Evolutionary conservation across 305 asterid genomes (phyloP).

Genomic region (Nicotiana rustica): DNA sequence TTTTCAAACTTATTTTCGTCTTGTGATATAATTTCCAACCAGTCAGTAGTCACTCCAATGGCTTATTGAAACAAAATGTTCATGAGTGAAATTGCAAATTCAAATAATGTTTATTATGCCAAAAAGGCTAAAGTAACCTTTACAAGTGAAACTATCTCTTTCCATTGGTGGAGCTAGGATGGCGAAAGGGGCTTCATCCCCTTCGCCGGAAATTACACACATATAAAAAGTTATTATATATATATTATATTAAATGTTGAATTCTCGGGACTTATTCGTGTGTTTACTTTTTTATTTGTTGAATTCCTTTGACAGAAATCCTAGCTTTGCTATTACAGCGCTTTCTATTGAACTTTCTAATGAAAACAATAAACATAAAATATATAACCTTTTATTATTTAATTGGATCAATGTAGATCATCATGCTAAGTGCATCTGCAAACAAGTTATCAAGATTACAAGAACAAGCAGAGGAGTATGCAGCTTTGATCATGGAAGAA

Average conservation of each 20-base stretch:
- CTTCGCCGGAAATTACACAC: no score
- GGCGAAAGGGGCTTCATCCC: no score
- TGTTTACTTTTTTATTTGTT: no score
- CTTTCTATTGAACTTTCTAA: neutral
- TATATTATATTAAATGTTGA: no score
- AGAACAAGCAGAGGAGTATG: constrained; percentile 66
- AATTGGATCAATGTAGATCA: constrained; percentile 48
- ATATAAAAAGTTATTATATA: no score
- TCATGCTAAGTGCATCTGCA: constrained; percentile 69
- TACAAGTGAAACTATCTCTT: no score
- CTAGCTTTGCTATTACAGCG: no score
- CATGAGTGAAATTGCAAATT: neutral
- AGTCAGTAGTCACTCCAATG: no score
- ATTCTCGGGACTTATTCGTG: no score
- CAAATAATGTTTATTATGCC: neutral
- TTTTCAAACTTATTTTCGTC: neutral
- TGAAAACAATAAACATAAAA: neutral
- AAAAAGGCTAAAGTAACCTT: neutral
- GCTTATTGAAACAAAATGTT: neutral
- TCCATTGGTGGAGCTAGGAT: no score
- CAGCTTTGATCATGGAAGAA: constrained; percentile 73
- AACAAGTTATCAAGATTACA: constrained; percentile 64
- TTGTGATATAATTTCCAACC: neutral
- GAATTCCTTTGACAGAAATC: no score
- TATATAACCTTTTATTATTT: neutral